Evolutionary conservation across 176 grass and related monocot species (phyloP).

Genomic region (Oryza glaberrima): DNA sequence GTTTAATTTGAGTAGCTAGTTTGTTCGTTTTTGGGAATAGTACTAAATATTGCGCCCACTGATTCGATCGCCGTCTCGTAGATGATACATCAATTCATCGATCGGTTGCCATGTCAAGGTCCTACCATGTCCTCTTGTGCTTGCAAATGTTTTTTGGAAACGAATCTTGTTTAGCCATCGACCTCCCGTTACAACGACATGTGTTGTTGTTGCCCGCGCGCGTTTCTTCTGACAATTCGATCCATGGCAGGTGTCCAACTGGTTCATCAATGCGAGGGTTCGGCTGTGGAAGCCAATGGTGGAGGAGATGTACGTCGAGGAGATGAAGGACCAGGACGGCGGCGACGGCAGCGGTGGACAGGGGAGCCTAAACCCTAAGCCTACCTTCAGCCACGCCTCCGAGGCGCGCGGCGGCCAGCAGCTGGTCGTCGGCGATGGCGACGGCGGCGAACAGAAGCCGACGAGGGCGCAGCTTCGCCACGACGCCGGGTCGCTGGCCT

Average conservation of each 20-base stretch:
- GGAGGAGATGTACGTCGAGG: conserved; percentile 96
- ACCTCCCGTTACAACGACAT: conserved; percentile 28
- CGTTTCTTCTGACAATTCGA: neutral
- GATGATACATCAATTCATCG: conserved; percentile 48
- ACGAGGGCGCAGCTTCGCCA: conserved; percentile 65
- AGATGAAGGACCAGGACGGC: conserved; percentile 66
- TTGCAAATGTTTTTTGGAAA: conserved; percentile 24
- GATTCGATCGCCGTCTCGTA: conserved; percentile 27
- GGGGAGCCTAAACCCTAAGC: conserved; percentile 48
- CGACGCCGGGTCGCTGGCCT: conserved; percentile 67
- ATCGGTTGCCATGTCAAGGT: conserved; percentile 57
- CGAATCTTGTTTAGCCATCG: conserved; percentile 31
- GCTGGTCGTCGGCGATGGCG: neutral
- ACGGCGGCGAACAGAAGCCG: conserved; percentile 62
- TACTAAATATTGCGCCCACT: conserved; percentile 1
- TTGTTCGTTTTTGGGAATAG: neutral
- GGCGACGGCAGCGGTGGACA: neutral
- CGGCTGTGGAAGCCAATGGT: conserved; percentile 97
- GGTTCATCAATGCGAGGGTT: conserved; percentile 85
- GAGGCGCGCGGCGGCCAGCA: conserved; percentile 1
- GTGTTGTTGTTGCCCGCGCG: neutral
- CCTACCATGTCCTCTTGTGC: conserved; percentile 41
- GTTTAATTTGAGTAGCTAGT: conserved; percentile 21
- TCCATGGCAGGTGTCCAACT: conserved; percentile 73
- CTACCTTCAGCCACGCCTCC: conserved; percentile 37